Evolutionary conservation across 306 rosid genomes (phyloP), one percentile per base, ranked within the genome.

Genomic region (Comarum palustre): DNA sequence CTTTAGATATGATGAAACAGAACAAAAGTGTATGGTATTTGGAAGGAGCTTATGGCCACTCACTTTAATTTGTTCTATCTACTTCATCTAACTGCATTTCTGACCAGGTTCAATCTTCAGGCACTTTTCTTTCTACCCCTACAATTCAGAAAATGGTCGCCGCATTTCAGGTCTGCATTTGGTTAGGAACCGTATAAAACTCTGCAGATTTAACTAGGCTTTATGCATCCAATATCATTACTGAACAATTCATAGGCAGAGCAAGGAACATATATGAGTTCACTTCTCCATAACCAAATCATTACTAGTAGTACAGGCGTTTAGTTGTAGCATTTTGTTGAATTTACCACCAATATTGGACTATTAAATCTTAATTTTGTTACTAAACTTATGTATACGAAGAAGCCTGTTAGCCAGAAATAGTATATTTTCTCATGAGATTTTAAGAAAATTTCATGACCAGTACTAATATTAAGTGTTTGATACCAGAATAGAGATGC

Each of bases 51-150:
- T 41, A 48, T 62, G 47, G 17, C 48, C 69, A 39, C 69, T 39
- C 29, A 51, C 73, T 36, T 20, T 17, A 32, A 34, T 41, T 51
- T 57, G 43, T 10, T n/a, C 24, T 16, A 50, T 19, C 64, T 19
- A 4, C 51, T 76, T 59, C 48, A 77, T 19, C 41, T 61, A n/a
- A 60, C 75, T 61, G 38, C 45, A 61, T 61, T 70, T 27, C 55
- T 62, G 75, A 24, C 65, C 46, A 61, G 66, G 75, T 77, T 77
- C 69, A 77, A 66, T 52, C 22, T n/a, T 51, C 8, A 8, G 8
- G 45, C 22, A 63, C 63, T 62, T 22, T 22, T 54, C 3, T n/a
- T 54, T 54, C 29, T 55, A n/a, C 0, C 32, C 32, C 15, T 20
- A 9, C 31, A 24, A 55, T 55, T 55, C 61, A 20, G 34, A 25